Percentiles rank a stretch among this genome's conserved stretches.
Evolutionary conservation across 1,139 yeast genomes (phyloP).

Genomic region (Geotrichum klebahnii): DNA sequence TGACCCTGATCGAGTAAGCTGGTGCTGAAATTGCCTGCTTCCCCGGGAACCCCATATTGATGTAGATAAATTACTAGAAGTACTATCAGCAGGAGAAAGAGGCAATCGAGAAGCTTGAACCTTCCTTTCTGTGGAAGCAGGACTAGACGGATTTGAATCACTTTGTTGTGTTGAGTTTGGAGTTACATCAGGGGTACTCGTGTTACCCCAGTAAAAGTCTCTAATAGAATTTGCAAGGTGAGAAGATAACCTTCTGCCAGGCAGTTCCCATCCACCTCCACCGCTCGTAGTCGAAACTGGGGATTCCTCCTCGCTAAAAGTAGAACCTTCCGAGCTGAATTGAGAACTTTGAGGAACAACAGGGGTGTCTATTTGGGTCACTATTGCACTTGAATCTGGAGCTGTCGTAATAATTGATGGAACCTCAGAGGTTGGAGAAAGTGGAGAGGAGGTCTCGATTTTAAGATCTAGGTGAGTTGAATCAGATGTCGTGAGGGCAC

Average conservation of each 20-base stretch:
- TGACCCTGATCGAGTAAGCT: conserved; percentile 19
- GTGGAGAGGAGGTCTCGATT: no score
- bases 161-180: not conserved
- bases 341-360: not conserved
- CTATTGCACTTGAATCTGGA: not conserved
- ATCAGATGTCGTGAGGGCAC: not conserved
- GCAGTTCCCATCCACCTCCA: conserved; percentile 22
- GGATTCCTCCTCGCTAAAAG: conserved; percentile 7
- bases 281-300: not conserved
- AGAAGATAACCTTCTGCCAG: conserved; percentile 43
- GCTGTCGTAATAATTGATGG: no score
- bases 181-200: conserved; percentile 17
- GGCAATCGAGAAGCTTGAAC: not conserved
- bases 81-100: not conserved
- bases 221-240: conserved; percentile 42
- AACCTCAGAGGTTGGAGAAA: no score
- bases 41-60: conserved; percentile 23
- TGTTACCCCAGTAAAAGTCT: conserved; percentile 24
- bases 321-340: not conserved
- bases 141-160: not conserved
- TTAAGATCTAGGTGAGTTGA: no score
- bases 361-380: not conserved
- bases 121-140: not conserved
- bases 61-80: not conserved
- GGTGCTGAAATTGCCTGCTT: conserved; percentile 21